Evolutionary conservation across 129 eudicot species (phyloP).

Genomic region (Arctium lappa): DNA sequence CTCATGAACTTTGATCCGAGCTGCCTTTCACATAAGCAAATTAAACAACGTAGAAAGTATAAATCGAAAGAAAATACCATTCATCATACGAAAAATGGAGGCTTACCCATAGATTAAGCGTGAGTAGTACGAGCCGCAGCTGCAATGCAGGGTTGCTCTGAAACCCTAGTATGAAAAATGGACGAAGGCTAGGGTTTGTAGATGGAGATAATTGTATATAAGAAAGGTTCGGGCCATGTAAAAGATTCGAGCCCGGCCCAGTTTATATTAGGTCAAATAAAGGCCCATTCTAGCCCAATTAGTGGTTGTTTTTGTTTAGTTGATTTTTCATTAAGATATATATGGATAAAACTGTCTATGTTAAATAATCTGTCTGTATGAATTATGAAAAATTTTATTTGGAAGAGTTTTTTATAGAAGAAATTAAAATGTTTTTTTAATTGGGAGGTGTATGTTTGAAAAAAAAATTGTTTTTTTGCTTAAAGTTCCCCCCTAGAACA

Average conservation of each 20-base stretch:
- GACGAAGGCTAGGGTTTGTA: neutral
- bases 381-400: no score
- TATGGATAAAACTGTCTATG: no score
- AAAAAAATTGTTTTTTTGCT: no score
- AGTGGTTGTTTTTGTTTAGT: no score
- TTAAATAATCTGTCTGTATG: no score
- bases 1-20: slow-evolving; percentile 56
- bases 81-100: neutral
- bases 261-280: neutral
- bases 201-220: neutral
- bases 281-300: neutral
- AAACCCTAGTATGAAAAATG: slow-evolving; percentile 8
- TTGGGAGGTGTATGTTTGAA: no score
- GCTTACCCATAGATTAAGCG: slow-evolving; percentile 24
- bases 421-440: no score
- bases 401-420: no score
- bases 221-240: neutral
- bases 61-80: neutral
- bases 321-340: no score
- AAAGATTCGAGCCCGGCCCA: neutral
- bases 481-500: no score
- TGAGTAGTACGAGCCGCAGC: neutral
- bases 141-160: neutral
- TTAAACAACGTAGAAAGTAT: neutral
- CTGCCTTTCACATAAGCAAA: slow-evolving; percentile 19